phyloP scores from a whole-genome alignment of 352 stramenopile species.

The Plasmopara halstedii region DNA sequence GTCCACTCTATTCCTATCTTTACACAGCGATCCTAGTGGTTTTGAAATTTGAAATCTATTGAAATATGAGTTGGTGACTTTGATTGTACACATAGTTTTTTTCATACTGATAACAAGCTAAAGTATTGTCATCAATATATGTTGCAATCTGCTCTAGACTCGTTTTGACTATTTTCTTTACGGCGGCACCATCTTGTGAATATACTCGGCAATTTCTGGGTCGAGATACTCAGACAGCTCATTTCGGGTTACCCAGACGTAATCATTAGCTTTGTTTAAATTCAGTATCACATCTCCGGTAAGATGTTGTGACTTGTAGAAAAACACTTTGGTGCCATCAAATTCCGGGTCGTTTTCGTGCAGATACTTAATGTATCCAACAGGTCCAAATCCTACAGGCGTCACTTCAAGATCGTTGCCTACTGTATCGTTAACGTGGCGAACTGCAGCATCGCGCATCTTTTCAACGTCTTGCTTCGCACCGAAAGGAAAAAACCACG shows the following conservation, averaged over 20 bases:
- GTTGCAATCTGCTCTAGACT: no score
- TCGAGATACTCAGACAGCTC: conserved; percentile 76
- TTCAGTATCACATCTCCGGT: conserved; percentile 58
- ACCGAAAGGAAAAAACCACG: conserved; percentile 72
- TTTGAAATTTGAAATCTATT: no score
- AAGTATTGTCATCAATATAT: no score
- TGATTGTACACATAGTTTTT: no score
- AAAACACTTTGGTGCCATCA: conserved; percentile 82
- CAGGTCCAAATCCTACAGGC: conserved; percentile 64
- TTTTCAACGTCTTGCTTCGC: conserved; percentile 60
- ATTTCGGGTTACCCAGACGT: conserved; percentile 71
- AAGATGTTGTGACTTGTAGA: conserved; percentile 77
- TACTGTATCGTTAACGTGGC: conserved; percentile 37
- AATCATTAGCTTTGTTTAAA: conserved; percentile 50
- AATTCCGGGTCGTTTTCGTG: conserved; percentile 47
- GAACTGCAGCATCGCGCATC: conserved; percentile 73
- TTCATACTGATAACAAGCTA: no score
- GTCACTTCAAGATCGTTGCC: conserved; percentile 43
- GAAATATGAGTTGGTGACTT: no score
- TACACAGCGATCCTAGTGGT: no score
- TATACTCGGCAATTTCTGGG: conserved; percentile 51
- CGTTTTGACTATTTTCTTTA: conserved; percentile 12
- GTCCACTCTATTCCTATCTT: no score
- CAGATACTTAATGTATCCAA: conserved; percentile 65
- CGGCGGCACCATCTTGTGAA: conserved; percentile 76